Base-by-base conservation (phyloP, 139 green algal genomes). In the Tetradesmus obliquus region DNA sequence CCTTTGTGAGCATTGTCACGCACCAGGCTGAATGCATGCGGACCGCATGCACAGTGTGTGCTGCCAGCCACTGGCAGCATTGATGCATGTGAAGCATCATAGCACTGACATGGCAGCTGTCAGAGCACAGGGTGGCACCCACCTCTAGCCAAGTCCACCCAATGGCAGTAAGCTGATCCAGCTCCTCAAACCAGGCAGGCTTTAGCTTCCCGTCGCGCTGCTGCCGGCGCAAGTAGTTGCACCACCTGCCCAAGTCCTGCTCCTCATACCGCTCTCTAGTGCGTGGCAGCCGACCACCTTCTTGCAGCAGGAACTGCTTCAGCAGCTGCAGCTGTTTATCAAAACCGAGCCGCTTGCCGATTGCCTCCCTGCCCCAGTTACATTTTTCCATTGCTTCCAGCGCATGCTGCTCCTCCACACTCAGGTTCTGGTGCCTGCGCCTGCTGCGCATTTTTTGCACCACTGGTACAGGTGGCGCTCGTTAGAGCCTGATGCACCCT, bases 181-280 rank as follows among this genome's bases (percentile, higher is more conserved):
- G 76, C n/a, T 51, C 15, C 24, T 83, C 19, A 24, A 13, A 12
- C 76, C 15, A 13, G 24, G 12, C 76, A 9, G 12, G 15, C n/a
- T 9, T 83, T 13, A 83, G n/a, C 76, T 83, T 83, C 15, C 76
- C 76, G 10, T 83, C 15, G n/a, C 76, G n/a, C n/a, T 83, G 76
- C 76, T 83, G 12, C 10, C 13, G 13, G n/a, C 24, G 76, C 15
- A 55, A 22, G 24, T 57, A 5, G 10, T 7, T 58, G 79, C 51
- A 85, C 79, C 79, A 85, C 4, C 13, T 60, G 45, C 45, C 45
- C 79, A 85, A 19, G 19, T 85, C n/a, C n/a, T 32, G 8, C 55
- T 19, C 79, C 51, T 85, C 4, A 57, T 57, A 85, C 12, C 6
- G n/a, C n/a, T 85, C 79, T 22, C 5, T 19, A 32, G 55, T 15